Evolutionary conservation across 768 basidiomycete genomes (phyloP).

Genomic region (Rickenella mellea): DNA sequence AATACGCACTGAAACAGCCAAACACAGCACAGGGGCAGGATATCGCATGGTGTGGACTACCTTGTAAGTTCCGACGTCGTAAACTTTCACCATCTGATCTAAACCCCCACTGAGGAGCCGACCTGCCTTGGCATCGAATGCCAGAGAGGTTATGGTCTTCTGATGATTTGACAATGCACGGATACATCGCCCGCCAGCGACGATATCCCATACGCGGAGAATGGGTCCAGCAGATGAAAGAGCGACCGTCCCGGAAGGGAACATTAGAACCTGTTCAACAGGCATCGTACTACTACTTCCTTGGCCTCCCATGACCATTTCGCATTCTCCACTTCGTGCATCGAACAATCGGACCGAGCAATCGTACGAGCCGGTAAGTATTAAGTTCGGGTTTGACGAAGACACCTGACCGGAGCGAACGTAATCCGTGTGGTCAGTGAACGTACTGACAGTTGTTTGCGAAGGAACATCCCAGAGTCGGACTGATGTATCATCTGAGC

Average conservation of each 20-base stretch:
- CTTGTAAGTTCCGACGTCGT: constrained; percentile 87
- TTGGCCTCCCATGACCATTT: constrained; percentile 64
- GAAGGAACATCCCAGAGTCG: constrained; percentile 94
- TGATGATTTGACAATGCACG: constrained; percentile 95
- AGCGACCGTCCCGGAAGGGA: constrained; percentile 80
- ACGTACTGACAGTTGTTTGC: constrained; percentile 67
- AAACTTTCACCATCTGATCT: constrained; percentile 98
- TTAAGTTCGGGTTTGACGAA: constrained; percentile 67
- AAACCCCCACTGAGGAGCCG: constrained; percentile 83
- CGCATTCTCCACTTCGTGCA: constrained; percentile 69
- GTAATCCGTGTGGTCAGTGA: constrained; percentile 87
- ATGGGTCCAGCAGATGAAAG: constrained; percentile 88
- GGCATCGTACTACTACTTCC: constrained; percentile 37
- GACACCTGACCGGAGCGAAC: constrained; percentile 90
- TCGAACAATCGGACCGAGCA: constrained; percentile 85
- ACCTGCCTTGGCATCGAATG: constrained; percentile 68
- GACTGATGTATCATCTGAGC: constrained; percentile 93
- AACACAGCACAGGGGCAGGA: constrained; percentile 81
- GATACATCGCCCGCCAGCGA: constrained; percentile 82
- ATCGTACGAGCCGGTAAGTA: constrained; percentile 94
- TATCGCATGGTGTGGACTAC: constrained; percentile 99
- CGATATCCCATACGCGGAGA: constrained; percentile 89
- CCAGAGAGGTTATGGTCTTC: constrained; percentile 87
- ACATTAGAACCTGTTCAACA: constrained; percentile 89
- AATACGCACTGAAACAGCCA: constrained; percentile 78